Conservation (phyloP, 1,284 basidiomycete species). For the Butyriboletus appendiculatus region DNA sequence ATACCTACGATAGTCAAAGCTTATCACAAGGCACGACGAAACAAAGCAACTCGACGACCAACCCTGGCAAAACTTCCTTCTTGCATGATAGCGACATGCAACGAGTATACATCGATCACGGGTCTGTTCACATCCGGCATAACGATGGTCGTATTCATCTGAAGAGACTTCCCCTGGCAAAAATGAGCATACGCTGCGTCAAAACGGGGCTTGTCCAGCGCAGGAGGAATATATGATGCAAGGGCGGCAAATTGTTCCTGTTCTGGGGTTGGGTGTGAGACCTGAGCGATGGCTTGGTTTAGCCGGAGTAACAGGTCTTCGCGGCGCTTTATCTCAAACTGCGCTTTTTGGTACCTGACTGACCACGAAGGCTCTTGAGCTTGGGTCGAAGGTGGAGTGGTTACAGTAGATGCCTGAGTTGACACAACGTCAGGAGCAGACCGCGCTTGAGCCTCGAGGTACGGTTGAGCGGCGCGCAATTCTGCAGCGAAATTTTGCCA, state of each 20-base stretch:
- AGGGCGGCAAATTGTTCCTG: constrained; percentile 32
- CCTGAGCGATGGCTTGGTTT: constrained; percentile 31
- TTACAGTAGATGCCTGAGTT: not conserved
- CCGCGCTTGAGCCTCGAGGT: constrained; percentile 11
- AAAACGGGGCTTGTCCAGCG: constrained; percentile 33
- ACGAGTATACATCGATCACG: constrained; percentile 32
- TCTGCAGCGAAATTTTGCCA: constrained; percentile 25
- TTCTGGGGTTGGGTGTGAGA: constrained; percentile 26
- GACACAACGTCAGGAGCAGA: not conserved
- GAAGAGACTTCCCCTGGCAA: constrained; percentile 32
- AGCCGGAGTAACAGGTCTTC: constrained; percentile 31
- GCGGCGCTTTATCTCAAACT: constrained; percentile 36
- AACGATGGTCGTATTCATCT: constrained; percentile 29
- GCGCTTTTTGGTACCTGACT: constrained; percentile 27
- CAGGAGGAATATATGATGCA: constrained; percentile 32
- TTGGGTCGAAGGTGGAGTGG: constrained; percentile 4
- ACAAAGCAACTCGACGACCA: constrained; percentile 13
- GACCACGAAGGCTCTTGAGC: constrained; percentile 25
- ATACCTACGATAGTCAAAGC: constrained; percentile 22
- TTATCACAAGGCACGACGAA: constrained; percentile 4
- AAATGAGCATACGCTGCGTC: constrained; percentile 33
- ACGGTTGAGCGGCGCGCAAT: constrained; percentile 20
- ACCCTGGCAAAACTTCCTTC: constrained; percentile 35
- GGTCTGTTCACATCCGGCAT: constrained; percentile 33
- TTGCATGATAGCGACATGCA: constrained; percentile 37